Conservation (phyloP, 495 filamentous ascomycete species). For the Penicillium nucicola region DNA sequence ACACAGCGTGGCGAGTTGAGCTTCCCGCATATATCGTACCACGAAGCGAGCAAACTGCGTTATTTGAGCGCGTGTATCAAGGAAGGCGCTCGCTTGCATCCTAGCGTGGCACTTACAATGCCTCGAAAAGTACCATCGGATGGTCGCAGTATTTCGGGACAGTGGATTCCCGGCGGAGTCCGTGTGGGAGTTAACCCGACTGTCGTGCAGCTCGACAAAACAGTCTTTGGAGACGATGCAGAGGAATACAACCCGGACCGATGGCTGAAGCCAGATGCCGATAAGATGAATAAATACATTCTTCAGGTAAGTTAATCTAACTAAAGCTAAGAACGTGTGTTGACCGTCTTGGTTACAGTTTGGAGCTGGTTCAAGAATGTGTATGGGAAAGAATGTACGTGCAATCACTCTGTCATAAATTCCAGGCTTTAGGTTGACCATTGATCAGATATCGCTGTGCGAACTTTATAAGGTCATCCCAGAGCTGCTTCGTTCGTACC, state of each 20-base stretch:
- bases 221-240: slow-evolving; percentile 50
- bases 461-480: slow-evolving; percentile 21
- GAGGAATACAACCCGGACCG: slow-evolving; percentile 49
- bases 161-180: slow-evolving; percentile 15
- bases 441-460: slow-evolving; percentile 10
- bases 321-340: neutral
- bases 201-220: slow-evolving; percentile 29
- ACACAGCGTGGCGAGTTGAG: slow-evolving; percentile 13
- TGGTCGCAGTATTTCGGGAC: slow-evolving; percentile 12
- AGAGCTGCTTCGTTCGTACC: slow-evolving; percentile 10
- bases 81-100: slow-evolving; percentile 26
- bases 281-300: slow-evolving; percentile 16
- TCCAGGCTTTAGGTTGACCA: neutral
- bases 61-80: slow-evolving; percentile 41
- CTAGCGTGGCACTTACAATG: slow-evolving; percentile 16
- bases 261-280: slow-evolving; percentile 45
- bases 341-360: neutral
- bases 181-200: slow-evolving; percentile 26
- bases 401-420: neutral
- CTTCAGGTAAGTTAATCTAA: slow-evolving; percentile 3
- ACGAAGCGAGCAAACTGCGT: slow-evolving; percentile 32
- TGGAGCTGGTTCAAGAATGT: slow-evolving; percentile 16
- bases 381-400: slow-evolving; percentile 17
- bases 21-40: slow-evolving; percentile 3
- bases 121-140: slow-evolving; percentile 17